Evolutionary conservation across 176 grass and related monocot species (phyloP), one percentile per base, ranked within the genome.

Genomic region (Oryza punctata): DNA sequence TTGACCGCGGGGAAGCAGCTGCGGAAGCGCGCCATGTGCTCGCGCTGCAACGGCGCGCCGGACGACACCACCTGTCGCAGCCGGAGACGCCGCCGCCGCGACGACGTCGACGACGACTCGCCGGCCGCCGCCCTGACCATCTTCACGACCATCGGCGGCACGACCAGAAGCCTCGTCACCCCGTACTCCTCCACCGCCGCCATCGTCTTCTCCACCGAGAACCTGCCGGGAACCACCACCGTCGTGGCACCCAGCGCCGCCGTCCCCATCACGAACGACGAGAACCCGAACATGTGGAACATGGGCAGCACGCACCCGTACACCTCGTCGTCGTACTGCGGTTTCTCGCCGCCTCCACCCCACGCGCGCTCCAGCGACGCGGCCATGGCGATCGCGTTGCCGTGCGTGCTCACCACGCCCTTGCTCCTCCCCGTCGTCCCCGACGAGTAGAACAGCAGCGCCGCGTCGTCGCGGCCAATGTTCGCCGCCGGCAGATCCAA

Each of bases 341-440:
- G 38, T 8, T 40, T 40, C 38, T 10, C 28, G 43, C 9, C 65
- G 7, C 32, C 29, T 46, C 57, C 59, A 6, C 18, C 33, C 91
- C 83, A 84, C 63, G 68, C 28, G 30, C 43, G 52, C 37, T 77
- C 66, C 7, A 92, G 75, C 45, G 69, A 35, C 60, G 28, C 37
- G 5, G 84, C 38, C 69, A 67, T 81, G 41, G 87, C 82, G 18
- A 89, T 61, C 3, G 50, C 38, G 71, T 92, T 92, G 8, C 76
- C 54, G 67, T 92, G 87, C 2, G 90, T 86, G 79, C 16, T 74
- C 19, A 92, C 84, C 26, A 92, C 87, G 5, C 90, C 87, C 67
- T 92, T 92, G 79, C 90, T 92, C 87, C 60, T 86, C 65, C 90
- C 90, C 41, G 90, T 92, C 16, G 90, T 92, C 45, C 91, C 91